Conservation (phyloP, 2,329 filamentous ascomycete species). For the Calonectria hawksworthii region DNA sequence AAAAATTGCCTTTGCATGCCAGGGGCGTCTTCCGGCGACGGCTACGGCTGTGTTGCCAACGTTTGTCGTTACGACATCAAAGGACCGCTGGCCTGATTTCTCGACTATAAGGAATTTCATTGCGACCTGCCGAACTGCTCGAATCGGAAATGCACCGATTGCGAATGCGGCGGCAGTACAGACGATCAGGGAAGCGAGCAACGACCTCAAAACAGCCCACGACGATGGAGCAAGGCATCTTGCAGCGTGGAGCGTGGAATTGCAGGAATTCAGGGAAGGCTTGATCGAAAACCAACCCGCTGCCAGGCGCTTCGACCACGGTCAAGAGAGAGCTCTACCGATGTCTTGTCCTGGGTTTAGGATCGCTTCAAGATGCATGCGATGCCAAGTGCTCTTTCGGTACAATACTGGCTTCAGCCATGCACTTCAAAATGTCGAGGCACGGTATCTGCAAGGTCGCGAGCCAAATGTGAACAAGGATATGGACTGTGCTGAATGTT, state of each 20-base stretch:
- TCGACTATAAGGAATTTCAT: neutral
- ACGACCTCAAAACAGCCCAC: neutral
- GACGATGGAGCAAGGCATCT: neutral
- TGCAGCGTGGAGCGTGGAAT: neutral
- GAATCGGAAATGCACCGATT: neutral
- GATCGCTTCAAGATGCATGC: neutral
- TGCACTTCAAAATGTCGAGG: neutral
- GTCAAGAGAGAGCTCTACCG: neutral
- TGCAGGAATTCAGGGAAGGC: neutral
- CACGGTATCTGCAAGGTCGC: neutral
- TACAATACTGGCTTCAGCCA: neutral
- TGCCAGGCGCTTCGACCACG: neutral
- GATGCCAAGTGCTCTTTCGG: neutral
- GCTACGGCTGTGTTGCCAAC: neutral
- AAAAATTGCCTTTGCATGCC: neutral
- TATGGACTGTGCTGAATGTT: neutral
- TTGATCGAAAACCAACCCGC: neutral
- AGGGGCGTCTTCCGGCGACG: neutral
- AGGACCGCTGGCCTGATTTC: neutral
- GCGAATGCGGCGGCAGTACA: neutral
- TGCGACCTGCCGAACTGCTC: too few species aligned
- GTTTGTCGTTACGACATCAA: neutral
- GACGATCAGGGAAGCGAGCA: neutral
- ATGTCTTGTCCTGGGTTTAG: neutral
- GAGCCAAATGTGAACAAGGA: neutral